phyloP scores from a whole-genome alignment of 331 rosid species.

The Spiraea crenata region DNA sequence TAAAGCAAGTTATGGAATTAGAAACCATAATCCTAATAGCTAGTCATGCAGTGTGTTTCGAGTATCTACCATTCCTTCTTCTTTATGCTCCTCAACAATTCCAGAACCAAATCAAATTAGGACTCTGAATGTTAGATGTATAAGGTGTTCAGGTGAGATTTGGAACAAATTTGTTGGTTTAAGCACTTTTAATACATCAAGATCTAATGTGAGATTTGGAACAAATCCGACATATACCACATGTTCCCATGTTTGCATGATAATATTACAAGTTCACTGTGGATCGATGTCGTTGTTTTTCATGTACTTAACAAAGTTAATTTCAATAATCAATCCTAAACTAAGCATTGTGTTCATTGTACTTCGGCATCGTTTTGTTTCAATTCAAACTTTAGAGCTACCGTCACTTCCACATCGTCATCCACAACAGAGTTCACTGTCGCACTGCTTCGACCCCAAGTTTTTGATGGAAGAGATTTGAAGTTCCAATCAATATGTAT shows the following conservation, averaged over 20 bases:
- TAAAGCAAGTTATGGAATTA: too few relatives aligned
- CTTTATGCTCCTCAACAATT: background rate
- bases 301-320: background rate
- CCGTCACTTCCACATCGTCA: background rate
- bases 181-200: background rate
- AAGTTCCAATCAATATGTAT: too few relatives aligned
- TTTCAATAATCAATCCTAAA: background rate
- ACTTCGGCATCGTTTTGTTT: background rate
- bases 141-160: background rate
- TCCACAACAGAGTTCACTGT: too few relatives aligned
- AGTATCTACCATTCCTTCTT: conserved; percentile 4
- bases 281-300: background rate
- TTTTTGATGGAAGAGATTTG: too few relatives aligned
- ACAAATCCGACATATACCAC: background rate
- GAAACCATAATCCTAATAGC: too few relatives aligned
- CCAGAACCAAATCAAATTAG: background rate
- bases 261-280: background rate
- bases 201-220: background rate
- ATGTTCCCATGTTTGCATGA: conserved; percentile 1
- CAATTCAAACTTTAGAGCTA: background rate
- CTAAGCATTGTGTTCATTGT: background rate
- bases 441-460: too few relatives aligned
- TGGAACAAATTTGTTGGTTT: background rate
- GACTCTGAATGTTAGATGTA: conserved; percentile 11
- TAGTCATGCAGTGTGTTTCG: background rate